phyloP scores from a whole-genome alignment of 2,329 filamentous ascomycete genomes.

The Hypoxylon rubiginosum region DNA sequence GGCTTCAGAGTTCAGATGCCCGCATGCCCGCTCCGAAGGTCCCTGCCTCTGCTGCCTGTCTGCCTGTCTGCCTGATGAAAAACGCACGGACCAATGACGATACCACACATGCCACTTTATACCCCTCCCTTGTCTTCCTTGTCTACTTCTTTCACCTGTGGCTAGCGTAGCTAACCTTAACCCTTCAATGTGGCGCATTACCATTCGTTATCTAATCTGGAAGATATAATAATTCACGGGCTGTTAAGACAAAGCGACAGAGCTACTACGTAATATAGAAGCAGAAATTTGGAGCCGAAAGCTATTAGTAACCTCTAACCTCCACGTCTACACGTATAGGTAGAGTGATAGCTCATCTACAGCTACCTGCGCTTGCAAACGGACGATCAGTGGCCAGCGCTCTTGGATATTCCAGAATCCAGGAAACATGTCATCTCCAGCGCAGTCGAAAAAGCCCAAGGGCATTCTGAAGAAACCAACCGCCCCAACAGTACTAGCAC shows the following conservation, averaged over 20 bases:
- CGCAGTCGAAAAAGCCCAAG: conserved; percentile 56
- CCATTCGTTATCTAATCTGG: conserved; percentile 1
- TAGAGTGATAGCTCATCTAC: not conserved
- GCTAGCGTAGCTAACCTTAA: not conserved
- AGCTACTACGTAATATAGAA: conserved; percentile 1
- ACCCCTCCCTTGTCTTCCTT: conserved; percentile 8
- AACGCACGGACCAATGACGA: conserved; percentile 41
- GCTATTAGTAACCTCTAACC: not conserved
- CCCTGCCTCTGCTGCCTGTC: too few species aligned
- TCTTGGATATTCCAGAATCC: not conserved
- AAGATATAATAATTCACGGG: not conserved
- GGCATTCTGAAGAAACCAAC: conserved; percentile 73
- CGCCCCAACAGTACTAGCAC: too few species aligned
- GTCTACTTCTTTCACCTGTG: not conserved
- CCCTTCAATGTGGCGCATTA: not conserved
- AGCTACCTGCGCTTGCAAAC: not conserved
- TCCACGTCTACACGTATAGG: not conserved
- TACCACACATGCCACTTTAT: conserved; percentile 21
- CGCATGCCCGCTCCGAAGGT: conserved; percentile 30
- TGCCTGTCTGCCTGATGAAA: not conserved
- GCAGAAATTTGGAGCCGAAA: not conserved
- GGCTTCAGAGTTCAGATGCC: too few species aligned
- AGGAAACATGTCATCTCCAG: conserved; percentile 59
- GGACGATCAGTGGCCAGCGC: not conserved
- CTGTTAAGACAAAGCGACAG: not conserved